Evolutionary conservation across 75 land plant species (phyloP), one percentile per base, ranked within the genome.

Genomic region (Azolla pinnata): DNA sequence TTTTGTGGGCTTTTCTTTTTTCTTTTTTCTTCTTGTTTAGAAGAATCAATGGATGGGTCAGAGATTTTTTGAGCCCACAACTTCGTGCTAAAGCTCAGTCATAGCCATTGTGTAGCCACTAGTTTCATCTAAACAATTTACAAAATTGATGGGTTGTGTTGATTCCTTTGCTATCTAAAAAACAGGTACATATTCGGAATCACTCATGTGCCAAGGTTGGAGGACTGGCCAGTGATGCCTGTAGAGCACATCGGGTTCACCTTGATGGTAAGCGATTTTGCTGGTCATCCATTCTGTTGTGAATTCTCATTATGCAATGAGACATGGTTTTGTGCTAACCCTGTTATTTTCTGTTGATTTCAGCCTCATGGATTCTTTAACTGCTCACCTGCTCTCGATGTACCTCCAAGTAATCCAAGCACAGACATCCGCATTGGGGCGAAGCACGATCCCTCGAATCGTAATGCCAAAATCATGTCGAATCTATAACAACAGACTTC

Each of bases 191-290:
- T 88, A 5, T 93, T 93, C 71, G 98, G 98, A 44, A 59, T 88
- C 2, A 89, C 96, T 8, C 98, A 93, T 62, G 71, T 93, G 30
- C 98, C 98, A 57, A 74, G 98, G 8, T 62, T 93, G 77, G 98
- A 93, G 65, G 98, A 93, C 59, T 93, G 98, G 98, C 98, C 98
- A 46, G 98, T 93, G 44, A 93, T 93, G 98, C 98, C 98, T 4
- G 98, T 93, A 34, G 98, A 93, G 19, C 78, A 69, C 51, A 76
- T 93, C 60, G 98, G 98, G 24, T 93, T 93, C 60, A 80, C 76
- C 75, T 83, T 93, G 8, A 63, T 67, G 89, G 95, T 88, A 60
- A 7, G 65, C 24, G 24, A 18, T 46, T 14, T 17, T 48, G 51
- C 19, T 18, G 7, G 14, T 48, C 19, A 20, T 51, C 56, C 32